Conservation (phyloP, 2,329 filamentous ascomycete species). For the Stenocarpella maydis region DNA sequence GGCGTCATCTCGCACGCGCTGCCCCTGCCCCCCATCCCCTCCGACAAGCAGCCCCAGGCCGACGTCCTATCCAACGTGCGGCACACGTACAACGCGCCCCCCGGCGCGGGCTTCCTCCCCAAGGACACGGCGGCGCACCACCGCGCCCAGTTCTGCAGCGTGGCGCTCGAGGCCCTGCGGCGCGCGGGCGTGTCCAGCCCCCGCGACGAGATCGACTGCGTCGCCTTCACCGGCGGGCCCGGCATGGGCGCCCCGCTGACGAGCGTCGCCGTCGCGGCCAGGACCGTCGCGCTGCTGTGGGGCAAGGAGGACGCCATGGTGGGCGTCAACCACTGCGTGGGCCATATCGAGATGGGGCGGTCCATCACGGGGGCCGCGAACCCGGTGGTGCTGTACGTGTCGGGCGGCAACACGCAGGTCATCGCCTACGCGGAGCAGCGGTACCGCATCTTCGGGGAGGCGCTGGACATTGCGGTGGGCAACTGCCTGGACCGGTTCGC, state of each 20-base stretch:
- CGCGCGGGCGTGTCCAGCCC: constrained; percentile 67
- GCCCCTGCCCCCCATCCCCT: constrained; percentile 37
- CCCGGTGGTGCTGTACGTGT: constrained; percentile 91
- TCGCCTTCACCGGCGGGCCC: constrained; percentile 95
- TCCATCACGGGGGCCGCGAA: constrained; percentile 89
- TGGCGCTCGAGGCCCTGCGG: constrained; percentile 81
- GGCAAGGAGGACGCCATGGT: constrained; percentile 71
- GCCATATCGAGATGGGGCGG: constrained; percentile 98
- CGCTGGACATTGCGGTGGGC: constrained; percentile 95
- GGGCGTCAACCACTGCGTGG: constrained; percentile 97
- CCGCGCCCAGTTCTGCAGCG: constrained; percentile 79
- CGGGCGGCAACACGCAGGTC: constrained; percentile 68
- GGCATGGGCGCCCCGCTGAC: constrained; percentile 96
- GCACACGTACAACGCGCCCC: constrained; percentile 91
- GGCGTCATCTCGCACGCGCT: constrained; percentile 84
- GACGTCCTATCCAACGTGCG: constrained; percentile 90
- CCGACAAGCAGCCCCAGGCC: constrained; percentile 52
- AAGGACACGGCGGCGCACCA: constrained; percentile 97
- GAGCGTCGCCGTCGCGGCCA: constrained; percentile 83
- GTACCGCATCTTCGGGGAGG: constrained; percentile 98
- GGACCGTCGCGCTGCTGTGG: constrained; percentile 86
- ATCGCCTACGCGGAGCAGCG: constrained; percentile 74
- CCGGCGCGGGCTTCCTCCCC: constrained; percentile 92
- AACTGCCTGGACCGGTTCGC: constrained; percentile 98
- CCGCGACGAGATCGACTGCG: constrained; percentile 78